A percentile compares a stretch with the other conserved stretches of the same genome.
Evolutionary conservation across 2,329 filamentous ascomycete genomes (phyloP).

Genomic region (Fusarium pseudonygamai): DNA sequence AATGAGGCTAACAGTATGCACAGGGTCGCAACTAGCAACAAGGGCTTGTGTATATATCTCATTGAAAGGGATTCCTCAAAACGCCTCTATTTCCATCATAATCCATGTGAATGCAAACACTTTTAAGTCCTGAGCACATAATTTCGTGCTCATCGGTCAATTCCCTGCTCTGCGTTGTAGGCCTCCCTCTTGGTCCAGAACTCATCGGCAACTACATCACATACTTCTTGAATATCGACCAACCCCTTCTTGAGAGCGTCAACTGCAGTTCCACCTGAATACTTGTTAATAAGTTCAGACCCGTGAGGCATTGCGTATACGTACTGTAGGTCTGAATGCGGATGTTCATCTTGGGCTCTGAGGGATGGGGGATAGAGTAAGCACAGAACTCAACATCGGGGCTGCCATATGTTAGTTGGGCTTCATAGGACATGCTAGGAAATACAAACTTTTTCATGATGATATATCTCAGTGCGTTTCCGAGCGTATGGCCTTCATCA

Average conservation of each 20-base stretch:
- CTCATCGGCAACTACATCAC: slow-evolving; percentile 92
- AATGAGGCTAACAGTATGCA: slow-evolving; percentile 31
- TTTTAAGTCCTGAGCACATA: slow-evolving; percentile 5
- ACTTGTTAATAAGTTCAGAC: slow-evolving; percentile 14
- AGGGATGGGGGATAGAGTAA: slow-evolving; percentile 97
- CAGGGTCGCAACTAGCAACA: slow-evolving; percentile 65
- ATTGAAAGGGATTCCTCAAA: slow-evolving; percentile 46
- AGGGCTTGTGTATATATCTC: slow-evolving; percentile 50
- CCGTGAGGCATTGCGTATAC: slow-evolving; percentile 43
- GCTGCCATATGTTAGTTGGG: slow-evolving; percentile 57
- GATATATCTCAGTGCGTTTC: slow-evolving; percentile 91
- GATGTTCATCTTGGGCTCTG: slow-evolving; percentile 95
- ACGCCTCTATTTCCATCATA: slow-evolving; percentile 46
- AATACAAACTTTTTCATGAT: slow-evolving; percentile 95
- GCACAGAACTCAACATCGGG: slow-evolving; percentile 98
- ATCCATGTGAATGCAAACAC: slow-evolving; percentile 37
- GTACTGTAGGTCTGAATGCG: slow-evolving; percentile 96
- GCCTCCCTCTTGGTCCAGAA: slow-evolving; percentile 70
- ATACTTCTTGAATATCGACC: slow-evolving; percentile 87
- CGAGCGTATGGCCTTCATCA: slow-evolving; percentile 93
- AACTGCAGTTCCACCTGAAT: slow-evolving; percentile 78
- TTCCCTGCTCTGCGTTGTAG: slow-evolving; percentile 48
- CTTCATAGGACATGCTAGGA: too few relatives aligned
- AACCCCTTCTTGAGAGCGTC: slow-evolving; percentile 92
- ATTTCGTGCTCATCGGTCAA: slow-evolving; percentile 43